These are phyloP conservation scores for Eimeria falciformis DNA, from an alignment of 169 alveolate genomes.

Conservation along the genomic window DNA sequence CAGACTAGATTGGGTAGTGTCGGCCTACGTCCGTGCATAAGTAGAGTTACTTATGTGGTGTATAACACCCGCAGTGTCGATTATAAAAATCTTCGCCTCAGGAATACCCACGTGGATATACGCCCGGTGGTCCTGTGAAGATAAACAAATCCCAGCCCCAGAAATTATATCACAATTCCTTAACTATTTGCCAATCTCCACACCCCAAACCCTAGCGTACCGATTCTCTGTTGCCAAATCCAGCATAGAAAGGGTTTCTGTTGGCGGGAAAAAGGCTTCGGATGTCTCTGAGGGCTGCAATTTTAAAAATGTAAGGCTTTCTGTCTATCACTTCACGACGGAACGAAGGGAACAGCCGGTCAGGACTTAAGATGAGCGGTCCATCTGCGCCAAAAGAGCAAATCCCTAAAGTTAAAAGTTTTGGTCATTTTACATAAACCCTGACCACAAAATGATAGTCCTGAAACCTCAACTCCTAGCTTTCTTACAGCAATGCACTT, in stretches of 20 bases:
- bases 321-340: constrained; percentile 97
- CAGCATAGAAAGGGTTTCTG: constrained; percentile 96
- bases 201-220: constrained; percentile 79
- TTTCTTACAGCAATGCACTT: no score
- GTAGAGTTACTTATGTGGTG: constrained; percentile 89
- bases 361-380: constrained; percentile 98
- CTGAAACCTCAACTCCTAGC: background rate
- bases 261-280: constrained; percentile 94
- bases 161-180: no score
- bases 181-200: background rate
- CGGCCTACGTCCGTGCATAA: constrained; percentile 88
- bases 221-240: constrained; percentile 98
- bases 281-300: constrained; percentile 95
- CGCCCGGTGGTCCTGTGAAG: constrained; percentile 92
- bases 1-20: background rate
- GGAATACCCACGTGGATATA: constrained; percentile 95
- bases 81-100: constrained; percentile 92
- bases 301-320: constrained; percentile 96
- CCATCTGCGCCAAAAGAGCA: constrained; percentile 90
- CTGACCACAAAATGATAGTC: background rate
- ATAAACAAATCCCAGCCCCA: background rate
- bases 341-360: constrained; percentile 95
- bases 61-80: constrained; percentile 92
- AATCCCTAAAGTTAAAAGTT: background rate
- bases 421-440: background rate